Conservation (phyloP, 164 flowering plant genomes). For the Vitis rupestris region DNA sequence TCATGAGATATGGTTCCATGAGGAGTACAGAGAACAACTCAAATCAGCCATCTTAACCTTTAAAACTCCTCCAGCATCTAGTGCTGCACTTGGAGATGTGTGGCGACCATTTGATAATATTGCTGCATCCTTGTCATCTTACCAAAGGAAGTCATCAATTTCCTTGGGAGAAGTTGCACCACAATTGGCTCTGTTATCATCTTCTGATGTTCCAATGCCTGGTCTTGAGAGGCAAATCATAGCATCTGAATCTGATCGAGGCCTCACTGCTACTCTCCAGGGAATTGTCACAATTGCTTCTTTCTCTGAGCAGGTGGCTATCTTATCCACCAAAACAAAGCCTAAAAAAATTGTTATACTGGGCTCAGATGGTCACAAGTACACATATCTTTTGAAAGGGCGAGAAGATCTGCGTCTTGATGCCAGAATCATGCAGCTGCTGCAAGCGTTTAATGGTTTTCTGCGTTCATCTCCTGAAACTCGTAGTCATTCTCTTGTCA, state of each 20-base stretch:
- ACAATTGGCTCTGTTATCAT: constrained; percentile 61
- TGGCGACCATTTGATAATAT: constrained; percentile 90
- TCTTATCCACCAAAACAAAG: constrained; percentile 90
- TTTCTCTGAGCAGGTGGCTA: constrained; percentile 67
- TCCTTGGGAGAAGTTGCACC: constrained; percentile 88
- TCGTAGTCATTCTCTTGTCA: constrained; percentile 44
- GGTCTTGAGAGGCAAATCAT: constrained; percentile 84
- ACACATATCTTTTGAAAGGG: constrained; percentile 93
- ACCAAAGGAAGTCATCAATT: constrained; percentile 83
- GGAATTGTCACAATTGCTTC: constrained; percentile 85
- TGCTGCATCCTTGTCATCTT: constrained; percentile 76
- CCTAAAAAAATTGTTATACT: constrained; percentile 83
- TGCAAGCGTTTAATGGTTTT: constrained; percentile 86
- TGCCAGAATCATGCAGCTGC: constrained; percentile 97
- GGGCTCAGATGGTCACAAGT: constrained; percentile 90
- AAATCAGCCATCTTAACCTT: constrained; percentile 73
- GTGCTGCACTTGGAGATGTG: constrained; percentile 77
- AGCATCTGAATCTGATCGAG: constrained; percentile 47
- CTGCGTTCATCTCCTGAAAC: constrained; percentile 59
- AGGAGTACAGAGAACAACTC: constrained; percentile 68
- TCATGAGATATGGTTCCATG: constrained; percentile 86
- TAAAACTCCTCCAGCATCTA: constrained; percentile 77
- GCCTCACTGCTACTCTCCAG: constrained; percentile 33
- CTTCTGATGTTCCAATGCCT: constrained; percentile 96
- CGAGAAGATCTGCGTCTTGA: constrained; percentile 97